Base-by-base conservation (phyloP, 2,329 filamentous ascomycete species). In the Stagonosporopsis vannaccii region DNA sequence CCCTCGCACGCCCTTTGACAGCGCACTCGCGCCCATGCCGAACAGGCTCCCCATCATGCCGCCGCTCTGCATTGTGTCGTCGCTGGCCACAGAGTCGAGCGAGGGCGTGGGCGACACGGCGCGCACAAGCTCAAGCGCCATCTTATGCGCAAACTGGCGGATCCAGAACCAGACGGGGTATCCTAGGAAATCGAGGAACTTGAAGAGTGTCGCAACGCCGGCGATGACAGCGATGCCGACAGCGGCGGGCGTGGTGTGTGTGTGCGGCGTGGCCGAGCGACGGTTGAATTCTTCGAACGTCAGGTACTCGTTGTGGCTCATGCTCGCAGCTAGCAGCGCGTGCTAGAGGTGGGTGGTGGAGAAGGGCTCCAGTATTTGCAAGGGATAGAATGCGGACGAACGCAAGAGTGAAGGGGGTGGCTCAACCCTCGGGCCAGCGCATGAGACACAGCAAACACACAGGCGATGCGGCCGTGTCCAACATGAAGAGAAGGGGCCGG, bases 141-240 rank as follows among this genome's bases (percentile, higher is more conserved):
- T 56, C 11, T 46, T 71, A 25, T 64, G 45, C 12, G 58, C 51
- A 68, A 70, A 87, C 84, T 62, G 88, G 60, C 49, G 82, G 77
- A 75, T 86, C 68, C 48, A 87, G 70, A 63, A 82, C 78, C 54
- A 78, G 69, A 66, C 63, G 0, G 73, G 72, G 51, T 60, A 72
- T n/a, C 71, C 71, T 6, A 68, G 56, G 15, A 67, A 51, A 4
- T 73, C 70, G 15, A 71, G 59, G 6, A 60, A 56, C 43, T 65
- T 70, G 58, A 68, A 69, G 37, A 77, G 42, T 19, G 70, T 50
- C 65, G 71, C 70, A 50, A 64, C 49, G 32, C 65, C 67, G 13
- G 65, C 56, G 32, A 71, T 30, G 8, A 60, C 41, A 4, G 64
- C 61, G 9, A 74, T 48, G 12, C 70, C 45, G 36, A 60, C 30